A percentile compares a stretch with the other conserved stretches of the same genome.
phyloP scores from a whole-genome alignment of 2,329 filamentous ascomycete genomes.

The Xylariaceae sp. region DNA sequence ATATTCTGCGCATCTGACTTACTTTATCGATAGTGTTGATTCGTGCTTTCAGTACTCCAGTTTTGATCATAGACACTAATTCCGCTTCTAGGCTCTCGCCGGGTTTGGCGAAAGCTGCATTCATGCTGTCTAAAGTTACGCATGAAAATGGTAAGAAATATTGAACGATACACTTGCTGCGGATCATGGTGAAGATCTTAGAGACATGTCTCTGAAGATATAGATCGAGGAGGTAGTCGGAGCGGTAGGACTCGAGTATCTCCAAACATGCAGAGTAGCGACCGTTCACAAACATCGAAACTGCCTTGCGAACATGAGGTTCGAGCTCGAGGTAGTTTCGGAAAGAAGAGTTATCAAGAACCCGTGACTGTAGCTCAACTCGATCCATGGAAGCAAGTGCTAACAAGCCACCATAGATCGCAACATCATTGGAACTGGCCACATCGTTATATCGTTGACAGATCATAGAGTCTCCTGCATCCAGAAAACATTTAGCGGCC shows the following conservation, averaged over 20 bases:
- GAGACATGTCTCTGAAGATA: conserved; percentile 78
- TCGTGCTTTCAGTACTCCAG: conserved; percentile 73
- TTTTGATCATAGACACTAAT: conserved; percentile 77
- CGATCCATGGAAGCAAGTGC: conserved; percentile 90
- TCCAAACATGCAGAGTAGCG: conserved; percentile 86
- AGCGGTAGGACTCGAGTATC: conserved; percentile 79
- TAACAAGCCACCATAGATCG: conserved; percentile 88
- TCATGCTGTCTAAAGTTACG: conserved; percentile 81
- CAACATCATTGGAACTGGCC: conserved; percentile 84
- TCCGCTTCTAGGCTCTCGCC: conserved; percentile 73
- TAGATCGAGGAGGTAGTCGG: conserved; percentile 89
- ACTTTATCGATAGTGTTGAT: conserved; percentile 84
- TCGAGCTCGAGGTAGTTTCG: conserved; percentile 89
- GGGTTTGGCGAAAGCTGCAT: conserved; percentile 72
- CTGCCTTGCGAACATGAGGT: conserved; percentile 90
- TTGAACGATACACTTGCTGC: conserved; percentile 90
- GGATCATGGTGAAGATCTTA: conserved; percentile 74
- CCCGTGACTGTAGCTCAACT: conserved; percentile 71
- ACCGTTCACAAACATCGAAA: conserved; percentile 86
- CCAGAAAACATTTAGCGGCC: conserved; percentile 75
- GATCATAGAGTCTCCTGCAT: conserved; percentile 59
- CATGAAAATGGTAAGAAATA: conserved; percentile 91
- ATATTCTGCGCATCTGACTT: conserved; percentile 31
- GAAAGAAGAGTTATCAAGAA: conserved; percentile 82
- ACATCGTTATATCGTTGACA: conserved; percentile 70